phyloP scores from a whole-genome alignment of 495 filamentous ascomycete species.

The Astrocystis sublimbata region DNA sequence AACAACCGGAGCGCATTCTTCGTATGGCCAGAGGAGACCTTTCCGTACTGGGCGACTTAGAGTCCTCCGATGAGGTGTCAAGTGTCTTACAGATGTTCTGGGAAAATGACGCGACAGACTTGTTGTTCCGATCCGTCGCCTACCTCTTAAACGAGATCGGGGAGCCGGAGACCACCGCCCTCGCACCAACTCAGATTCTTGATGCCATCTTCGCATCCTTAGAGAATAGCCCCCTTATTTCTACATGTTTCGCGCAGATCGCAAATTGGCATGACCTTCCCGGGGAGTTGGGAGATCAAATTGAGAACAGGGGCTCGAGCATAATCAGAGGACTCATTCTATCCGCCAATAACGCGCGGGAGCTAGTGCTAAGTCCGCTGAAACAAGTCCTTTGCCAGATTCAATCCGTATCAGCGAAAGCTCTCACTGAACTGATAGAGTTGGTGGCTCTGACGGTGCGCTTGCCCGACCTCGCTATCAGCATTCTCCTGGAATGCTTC shows the following conservation, averaged over 20 bases:
- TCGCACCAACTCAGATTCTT: constrained; percentile 14
- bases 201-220: constrained; percentile 24
- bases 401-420: constrained; percentile 27
- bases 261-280: constrained; percentile 22
- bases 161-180: constrained; percentile 7
- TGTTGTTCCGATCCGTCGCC: constrained; percentile 28
- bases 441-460: constrained; percentile 44
- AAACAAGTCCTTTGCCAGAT: constrained; percentile 35
- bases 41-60: constrained; percentile 25
- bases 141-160: constrained; percentile 23
- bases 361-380: constrained; percentile 45
- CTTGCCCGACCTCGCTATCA: constrained; percentile 43
- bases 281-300: constrained; percentile 16
- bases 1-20: constrained; percentile 28
- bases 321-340: constrained; percentile 37
- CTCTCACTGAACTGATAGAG: constrained; percentile 39
- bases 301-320: constrained; percentile 22
- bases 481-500: constrained; percentile 46
- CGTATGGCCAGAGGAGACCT: constrained; percentile 34
- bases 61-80: constrained; percentile 20
- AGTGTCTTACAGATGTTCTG: constrained; percentile 36
- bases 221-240: constrained; percentile 27
- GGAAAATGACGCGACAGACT: constrained; percentile 28
- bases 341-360: constrained; percentile 34
- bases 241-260: constrained; percentile 28